phyloP scores from a whole-genome alignment of 805 yeast genomes.

The Candida peoriensis region DNA sequence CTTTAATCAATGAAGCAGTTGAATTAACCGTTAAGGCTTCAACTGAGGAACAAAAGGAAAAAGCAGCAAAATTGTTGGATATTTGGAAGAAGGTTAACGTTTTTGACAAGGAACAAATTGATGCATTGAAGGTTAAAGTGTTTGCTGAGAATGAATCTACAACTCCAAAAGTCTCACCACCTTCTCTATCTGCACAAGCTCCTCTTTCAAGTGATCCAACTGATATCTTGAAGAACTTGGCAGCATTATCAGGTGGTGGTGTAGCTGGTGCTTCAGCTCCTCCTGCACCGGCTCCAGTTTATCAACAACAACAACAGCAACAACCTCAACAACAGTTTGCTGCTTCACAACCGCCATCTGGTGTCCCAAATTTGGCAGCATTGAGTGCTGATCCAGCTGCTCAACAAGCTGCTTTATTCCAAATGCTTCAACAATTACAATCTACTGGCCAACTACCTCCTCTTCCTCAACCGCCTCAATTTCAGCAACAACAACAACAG shows the following conservation, averaged over 20 bases:
- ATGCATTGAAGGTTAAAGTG: constrained; percentile 51
- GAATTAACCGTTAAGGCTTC: constrained; percentile 57
- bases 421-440: constrained; percentile 32
- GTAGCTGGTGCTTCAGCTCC: constrained; percentile 6
- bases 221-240: constrained; percentile 64
- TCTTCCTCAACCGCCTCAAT: constrained; percentile 18
- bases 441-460: constrained; percentile 23
- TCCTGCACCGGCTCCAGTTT: constrained; percentile 5
- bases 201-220: constrained; percentile 47
- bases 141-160: constrained; percentile 43
- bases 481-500: constrained; percentile 10
- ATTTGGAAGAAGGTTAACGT: constrained; percentile 89
- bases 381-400: constrained; percentile 24
- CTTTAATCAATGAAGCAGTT: constrained; percentile 56
- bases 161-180: constrained; percentile 56
- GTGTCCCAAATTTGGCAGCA: constrained; percentile 13
- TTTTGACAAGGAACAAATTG: constrained; percentile 54
- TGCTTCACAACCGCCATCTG: constrained; percentile 9
- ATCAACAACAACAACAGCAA: constrained; percentile 26
- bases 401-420: constrained; percentile 38
- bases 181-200: constrained; percentile 37
- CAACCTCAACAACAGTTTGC: constrained; percentile 8
- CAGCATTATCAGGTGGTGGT: constrained; percentile 38
- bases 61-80: constrained; percentile 77
- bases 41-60: constrained; percentile 57